Conservation (phyloP, 257 asterid species). For the Pogostemon cablin region DNA sequence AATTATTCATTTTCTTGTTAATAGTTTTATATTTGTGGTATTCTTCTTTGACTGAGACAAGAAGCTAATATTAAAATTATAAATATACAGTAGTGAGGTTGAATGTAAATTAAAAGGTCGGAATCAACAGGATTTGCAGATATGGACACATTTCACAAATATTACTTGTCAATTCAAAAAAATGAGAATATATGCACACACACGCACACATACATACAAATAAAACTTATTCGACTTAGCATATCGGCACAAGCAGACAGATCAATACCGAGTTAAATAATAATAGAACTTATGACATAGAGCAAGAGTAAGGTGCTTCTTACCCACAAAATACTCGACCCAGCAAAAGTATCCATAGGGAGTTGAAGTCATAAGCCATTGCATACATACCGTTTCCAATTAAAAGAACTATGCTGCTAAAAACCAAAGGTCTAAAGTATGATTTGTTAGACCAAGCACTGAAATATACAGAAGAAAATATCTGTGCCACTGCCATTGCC, state of each 20-base stretch:
- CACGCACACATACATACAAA: not conserved
- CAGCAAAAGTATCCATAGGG: constrained; percentile 68
- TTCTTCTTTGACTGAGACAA: not conserved
- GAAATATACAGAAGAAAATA: constrained; percentile 96
- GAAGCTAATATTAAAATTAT: not conserved
- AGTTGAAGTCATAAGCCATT: constrained; percentile 80
- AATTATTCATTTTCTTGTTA: not conserved
- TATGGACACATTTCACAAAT: not conserved
- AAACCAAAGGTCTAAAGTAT: constrained; percentile 83
- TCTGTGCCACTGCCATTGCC: constrained; percentile 97
- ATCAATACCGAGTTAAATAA: constrained; percentile 17
- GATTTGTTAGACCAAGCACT: constrained; percentile 99
- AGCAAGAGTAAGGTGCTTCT: constrained; percentile 37
- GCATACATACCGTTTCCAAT: constrained; percentile 84
- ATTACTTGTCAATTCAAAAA: not conserved
- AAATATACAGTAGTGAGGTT: no score
- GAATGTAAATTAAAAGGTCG: not conserved
- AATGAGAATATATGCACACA: no score
- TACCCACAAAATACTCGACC: constrained; percentile 96
- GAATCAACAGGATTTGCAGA: constrained; percentile 7
- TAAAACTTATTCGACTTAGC: no score
- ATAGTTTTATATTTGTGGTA: not conserved
- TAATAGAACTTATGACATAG: constrained; percentile 8
- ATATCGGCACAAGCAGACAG: constrained; percentile 1
- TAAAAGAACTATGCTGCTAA: constrained; percentile 84